A percentile compares a stretch with the other conserved stretches of the same genome.
Evolutionary conservation across 306 rosid species (phyloP).

Genomic region (Trifolium repens): DNA sequence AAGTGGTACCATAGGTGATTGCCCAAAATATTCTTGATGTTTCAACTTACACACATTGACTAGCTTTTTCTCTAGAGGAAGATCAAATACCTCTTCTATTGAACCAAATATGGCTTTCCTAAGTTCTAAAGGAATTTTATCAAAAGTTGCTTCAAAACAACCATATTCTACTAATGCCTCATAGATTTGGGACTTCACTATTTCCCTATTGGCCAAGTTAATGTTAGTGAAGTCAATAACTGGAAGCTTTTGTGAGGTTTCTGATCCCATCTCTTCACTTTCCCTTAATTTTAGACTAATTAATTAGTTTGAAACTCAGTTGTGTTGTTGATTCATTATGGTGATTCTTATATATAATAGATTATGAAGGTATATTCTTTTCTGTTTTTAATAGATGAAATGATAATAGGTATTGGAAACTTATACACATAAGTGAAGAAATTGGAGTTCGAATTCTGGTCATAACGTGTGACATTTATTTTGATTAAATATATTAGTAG

Average conservation of each 20-base stretch:
- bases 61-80: slow-evolving; percentile 65
- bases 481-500: too few species aligned
- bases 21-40: slow-evolving; percentile 71
- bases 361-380: too few species aligned
- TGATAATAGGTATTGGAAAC: too few species aligned
- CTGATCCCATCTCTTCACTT: slow-evolving; percentile 51
- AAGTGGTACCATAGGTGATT: slow-evolving; percentile 62
- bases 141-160: slow-evolving; percentile 23
- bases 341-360: too few species aligned
- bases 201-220: slow-evolving; percentile 10
- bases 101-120: slow-evolving; percentile 46
- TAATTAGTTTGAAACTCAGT: too few species aligned
- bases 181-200: neutral
- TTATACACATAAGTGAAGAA: too few species aligned
- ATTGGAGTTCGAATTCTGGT: too few species aligned
- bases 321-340: too few species aligned
- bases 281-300: too few species aligned
- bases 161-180: neutral
- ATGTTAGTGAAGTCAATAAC: slow-evolving; percentile 54
- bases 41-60: slow-evolving; percentile 58
- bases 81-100: slow-evolving; percentile 62
- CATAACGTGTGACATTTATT: too few species aligned
- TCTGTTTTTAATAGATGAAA: too few species aligned
- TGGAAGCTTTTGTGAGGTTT: slow-evolving; percentile 58
- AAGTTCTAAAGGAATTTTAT: slow-evolving; percentile 50